Evolutionary conservation across 306 rosid species (phyloP).

Genomic region (Cucurbita maxima): DNA sequence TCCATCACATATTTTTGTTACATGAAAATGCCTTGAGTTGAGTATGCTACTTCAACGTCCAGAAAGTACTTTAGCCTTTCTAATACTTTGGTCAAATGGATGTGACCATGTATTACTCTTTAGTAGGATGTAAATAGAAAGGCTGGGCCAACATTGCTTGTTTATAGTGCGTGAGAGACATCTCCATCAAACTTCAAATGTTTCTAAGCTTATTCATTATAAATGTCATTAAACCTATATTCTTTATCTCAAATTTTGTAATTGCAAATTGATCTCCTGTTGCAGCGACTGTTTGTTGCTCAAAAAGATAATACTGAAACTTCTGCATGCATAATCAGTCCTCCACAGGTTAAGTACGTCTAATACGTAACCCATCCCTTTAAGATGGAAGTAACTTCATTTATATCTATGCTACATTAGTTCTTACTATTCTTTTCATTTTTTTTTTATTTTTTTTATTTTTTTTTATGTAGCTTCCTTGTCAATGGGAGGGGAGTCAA

Average conservation of each 20-base stretch:
- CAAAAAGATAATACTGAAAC: constrained; percentile 64
- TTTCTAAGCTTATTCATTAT: neutral
- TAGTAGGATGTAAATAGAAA: neutral
- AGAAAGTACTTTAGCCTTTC: too few species aligned
- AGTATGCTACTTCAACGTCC: too few species aligned
- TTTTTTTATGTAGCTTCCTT: constrained; percentile 48
- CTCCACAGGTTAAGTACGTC: constrained; percentile 74
- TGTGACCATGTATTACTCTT: neutral
- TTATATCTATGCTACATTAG: constrained; percentile 2
- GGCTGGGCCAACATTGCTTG: neutral
- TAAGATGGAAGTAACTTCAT: neutral
- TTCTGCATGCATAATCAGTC: constrained; percentile 75
- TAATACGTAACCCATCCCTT: constrained; percentile 2
- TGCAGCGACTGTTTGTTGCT: constrained; percentile 65
- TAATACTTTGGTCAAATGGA: neutral
- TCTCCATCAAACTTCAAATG: neutral
- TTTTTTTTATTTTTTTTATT: neutral
- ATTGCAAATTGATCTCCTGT: neutral
- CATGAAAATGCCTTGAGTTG: too few species aligned
- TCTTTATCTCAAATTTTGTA: neutral
- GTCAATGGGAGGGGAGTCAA: constrained; percentile 71
- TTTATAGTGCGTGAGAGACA: neutral
- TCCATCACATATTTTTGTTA: too few species aligned
- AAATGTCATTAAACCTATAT: neutral
- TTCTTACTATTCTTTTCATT: neutral